Evolutionary conservation across 495 filamentous ascomycete species (phyloP).

Genomic region (Antarctomyces pellizariae): DNA sequence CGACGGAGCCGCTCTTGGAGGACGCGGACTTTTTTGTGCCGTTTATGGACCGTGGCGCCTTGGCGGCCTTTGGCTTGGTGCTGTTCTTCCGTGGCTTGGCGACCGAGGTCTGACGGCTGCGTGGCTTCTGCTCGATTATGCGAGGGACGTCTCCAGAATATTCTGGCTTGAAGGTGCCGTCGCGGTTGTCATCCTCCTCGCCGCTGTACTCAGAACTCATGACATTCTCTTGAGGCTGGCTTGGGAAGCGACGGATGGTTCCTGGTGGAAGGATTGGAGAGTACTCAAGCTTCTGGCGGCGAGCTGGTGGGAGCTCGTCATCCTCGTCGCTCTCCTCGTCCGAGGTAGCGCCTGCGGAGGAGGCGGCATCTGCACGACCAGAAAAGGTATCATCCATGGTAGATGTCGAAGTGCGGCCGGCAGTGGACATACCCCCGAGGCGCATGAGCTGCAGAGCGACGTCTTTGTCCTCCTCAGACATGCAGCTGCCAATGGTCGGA

Average conservation of each 20-base stretch:
- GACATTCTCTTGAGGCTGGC: no score
- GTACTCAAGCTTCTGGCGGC: slow-evolving; percentile 35
- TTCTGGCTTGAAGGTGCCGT: slow-evolving; percentile 9
- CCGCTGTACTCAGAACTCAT: slow-evolving; percentile 55
- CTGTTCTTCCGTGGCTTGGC: slow-evolving; percentile 16
- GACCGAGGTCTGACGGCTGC: slow-evolving; percentile 6
- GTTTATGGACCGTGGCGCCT: slow-evolving; percentile 16
- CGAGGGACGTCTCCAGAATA: slow-evolving; percentile 10
- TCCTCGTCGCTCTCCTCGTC: slow-evolving; percentile 60
- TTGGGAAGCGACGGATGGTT: slow-evolving; percentile 25
- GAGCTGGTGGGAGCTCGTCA: slow-evolving; percentile 37
- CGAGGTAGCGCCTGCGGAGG: slow-evolving; percentile 61
- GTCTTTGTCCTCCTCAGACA: slow-evolving; percentile 96
- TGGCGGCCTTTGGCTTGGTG: slow-evolving; percentile 22
- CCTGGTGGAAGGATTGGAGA: slow-evolving; percentile 28
- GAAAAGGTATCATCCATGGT: slow-evolving; percentile 83
- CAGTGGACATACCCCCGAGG: slow-evolving; percentile 74
- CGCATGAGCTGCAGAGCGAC: slow-evolving; percentile 91
- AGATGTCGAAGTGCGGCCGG: slow-evolving; percentile 78
- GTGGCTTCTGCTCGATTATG: slow-evolving; percentile 12
- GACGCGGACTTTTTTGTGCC: slow-evolving; percentile 26
- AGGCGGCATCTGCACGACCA: slow-evolving; percentile 63
- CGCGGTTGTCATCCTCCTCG: slow-evolving; percentile 31
- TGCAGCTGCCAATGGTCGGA: slow-evolving; percentile 78
- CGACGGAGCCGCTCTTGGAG: slow-evolving; percentile 11